A percentile compares a stretch with the other conserved stretches of the same genome.
phyloP scores from a whole-genome alignment of 805 yeast species.

The Spathaspora gorwiae region DNA sequence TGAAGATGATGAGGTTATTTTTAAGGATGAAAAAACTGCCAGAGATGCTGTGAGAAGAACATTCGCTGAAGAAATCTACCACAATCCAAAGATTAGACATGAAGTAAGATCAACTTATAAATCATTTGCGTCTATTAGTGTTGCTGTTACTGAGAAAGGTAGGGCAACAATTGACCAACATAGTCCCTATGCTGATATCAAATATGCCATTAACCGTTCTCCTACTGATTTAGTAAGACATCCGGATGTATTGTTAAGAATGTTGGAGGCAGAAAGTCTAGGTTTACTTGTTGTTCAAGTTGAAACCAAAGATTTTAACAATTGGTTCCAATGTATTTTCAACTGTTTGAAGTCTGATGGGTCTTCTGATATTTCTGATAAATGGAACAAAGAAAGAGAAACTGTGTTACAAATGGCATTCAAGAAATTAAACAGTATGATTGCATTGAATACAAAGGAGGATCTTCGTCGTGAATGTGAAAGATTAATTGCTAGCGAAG shows the following conservation, averaged over 20 bases:
- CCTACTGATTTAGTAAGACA: conserved; percentile 66
- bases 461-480: conserved; percentile 74
- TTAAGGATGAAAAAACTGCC: conserved; percentile 57
- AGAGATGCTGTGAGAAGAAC: conserved; percentile 68
- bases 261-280: conserved; percentile 84
- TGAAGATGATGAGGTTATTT: conserved; percentile 46
- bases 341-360: conserved; percentile 68
- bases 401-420: conserved; percentile 63
- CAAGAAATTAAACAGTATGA: conserved; percentile 59
- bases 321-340: conserved; percentile 39
- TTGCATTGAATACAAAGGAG: conserved; percentile 76
- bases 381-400: conserved; percentile 80
- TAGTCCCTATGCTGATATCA: conserved; percentile 82
- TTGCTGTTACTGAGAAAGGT: conserved; percentile 74
- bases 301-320: conserved; percentile 41
- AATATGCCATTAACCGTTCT: conserved; percentile 80
- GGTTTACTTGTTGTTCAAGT: conserved; percentile 69
- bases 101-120: conserved; percentile 61
- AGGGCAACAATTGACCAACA: conserved; percentile 67
- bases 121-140: conserved; percentile 63
- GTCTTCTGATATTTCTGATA: conserved; percentile 64
- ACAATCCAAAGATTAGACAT: conserved; percentile 75
- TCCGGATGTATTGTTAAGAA: conserved; percentile 82
- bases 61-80: conserved; percentile 73
- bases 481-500: conserved; percentile 58